Evolutionary conservation across 192 early-diverging fungal species (phyloP).

Genomic region (Geranomyces variabilis): DNA sequence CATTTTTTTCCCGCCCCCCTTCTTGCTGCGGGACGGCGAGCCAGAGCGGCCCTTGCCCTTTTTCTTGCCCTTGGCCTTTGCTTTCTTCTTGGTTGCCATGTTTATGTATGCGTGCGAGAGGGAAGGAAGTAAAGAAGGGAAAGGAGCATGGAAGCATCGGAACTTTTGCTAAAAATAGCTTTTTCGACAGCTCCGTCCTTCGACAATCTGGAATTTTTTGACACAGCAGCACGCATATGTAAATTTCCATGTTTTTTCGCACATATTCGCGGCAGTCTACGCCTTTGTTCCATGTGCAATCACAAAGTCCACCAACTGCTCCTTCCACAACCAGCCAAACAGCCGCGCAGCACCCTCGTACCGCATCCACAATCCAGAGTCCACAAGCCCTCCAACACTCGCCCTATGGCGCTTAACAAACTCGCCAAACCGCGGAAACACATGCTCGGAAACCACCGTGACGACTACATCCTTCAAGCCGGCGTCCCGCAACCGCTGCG

Average conservation of each 20-base stretch:
- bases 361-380: constrained; percentile 12
- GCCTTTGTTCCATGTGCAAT: constrained; percentile 10
- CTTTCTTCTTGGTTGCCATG: constrained; percentile 9
- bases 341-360: constrained; percentile 25
- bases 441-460: constrained; percentile 37
- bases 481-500: neutral
- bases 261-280: no score
- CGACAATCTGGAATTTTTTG: no score
- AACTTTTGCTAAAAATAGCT: no score
- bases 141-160: no score
- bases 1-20: constrained; percentile 18
- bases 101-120: no score
- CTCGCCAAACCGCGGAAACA: constrained; percentile 42
- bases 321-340: constrained; percentile 15
- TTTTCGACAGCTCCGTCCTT: no score
- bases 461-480: constrained; percentile 39
- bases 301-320: constrained; percentile 26
- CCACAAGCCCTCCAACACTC: constrained; percentile 23
- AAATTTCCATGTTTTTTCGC: no score
- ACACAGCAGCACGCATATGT: no score
- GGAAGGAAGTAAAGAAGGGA: no score
- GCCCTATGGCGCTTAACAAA: constrained; percentile 24
- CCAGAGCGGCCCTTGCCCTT: constrained; percentile 1
- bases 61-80: constrained; percentile 11
- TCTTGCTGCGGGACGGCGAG: neutral